phyloP scores from a whole-genome alignment of 139 green algal species.

The Chlorella vulgaris region DNA sequence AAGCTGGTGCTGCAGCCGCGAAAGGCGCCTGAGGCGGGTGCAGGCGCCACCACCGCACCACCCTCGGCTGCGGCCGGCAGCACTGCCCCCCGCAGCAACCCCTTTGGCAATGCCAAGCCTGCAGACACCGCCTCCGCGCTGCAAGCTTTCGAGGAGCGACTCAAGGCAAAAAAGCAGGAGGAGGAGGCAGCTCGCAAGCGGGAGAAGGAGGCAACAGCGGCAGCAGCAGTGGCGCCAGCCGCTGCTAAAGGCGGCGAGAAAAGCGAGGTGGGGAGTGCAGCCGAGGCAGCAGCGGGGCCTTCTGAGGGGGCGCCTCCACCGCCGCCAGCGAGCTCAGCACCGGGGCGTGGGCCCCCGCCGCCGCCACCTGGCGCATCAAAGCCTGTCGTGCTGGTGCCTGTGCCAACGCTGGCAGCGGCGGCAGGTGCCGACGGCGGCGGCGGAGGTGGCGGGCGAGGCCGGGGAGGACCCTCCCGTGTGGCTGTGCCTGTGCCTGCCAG shows the following conservation, averaged over 20 bases:
- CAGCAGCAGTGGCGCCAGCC: not conserved
- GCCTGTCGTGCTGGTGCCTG: not conserved
- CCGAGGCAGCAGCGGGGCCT: not conserved
- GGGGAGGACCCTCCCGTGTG: not conserved
- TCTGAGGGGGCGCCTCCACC: not conserved
- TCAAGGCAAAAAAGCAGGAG: slow-evolving; percentile 34
- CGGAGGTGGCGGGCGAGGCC: not conserved
- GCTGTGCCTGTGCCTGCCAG: not conserved
- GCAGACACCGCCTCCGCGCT: slow-evolving; percentile 49
- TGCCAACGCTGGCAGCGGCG: not conserved
- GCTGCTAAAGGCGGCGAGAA: no score
- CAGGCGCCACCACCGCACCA: not conserved
- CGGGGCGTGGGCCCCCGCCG: slow-evolving; percentile 2
- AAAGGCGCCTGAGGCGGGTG: not conserved
- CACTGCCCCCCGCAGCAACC: slow-evolving; percentile 39
- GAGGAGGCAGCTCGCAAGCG: slow-evolving; percentile 1
- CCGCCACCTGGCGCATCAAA: not conserved
- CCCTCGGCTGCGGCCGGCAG: not conserved
- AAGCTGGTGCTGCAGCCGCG: slow-evolving; percentile 37
- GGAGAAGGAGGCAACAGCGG: slow-evolving; percentile 7
- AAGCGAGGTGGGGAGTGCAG: not conserved
- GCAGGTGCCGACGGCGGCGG: not conserved
- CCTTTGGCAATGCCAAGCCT: slow-evolving; percentile 59
- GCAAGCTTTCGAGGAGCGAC: slow-evolving; percentile 52
- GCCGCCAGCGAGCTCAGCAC: not conserved